These are phyloP conservation scores for Yamagishiella unicocca DNA, from an alignment of 139 green algal species.

Conservation along the genomic window DNA sequence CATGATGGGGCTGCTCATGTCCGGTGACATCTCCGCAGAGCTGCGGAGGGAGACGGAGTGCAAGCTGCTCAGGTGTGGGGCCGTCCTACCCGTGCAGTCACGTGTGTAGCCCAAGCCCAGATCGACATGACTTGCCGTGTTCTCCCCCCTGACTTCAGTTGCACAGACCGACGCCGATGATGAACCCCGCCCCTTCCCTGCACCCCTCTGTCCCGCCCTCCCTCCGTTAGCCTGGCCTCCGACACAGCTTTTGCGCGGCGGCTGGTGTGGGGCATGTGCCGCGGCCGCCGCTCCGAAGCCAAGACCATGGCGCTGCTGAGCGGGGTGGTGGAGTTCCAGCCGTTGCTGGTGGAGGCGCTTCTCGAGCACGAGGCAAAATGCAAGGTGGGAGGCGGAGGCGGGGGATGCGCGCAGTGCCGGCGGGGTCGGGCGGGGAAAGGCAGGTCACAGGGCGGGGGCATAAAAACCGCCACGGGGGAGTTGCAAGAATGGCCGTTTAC, in stretches of 20 bases:
- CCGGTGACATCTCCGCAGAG: not conserved
- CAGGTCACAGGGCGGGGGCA: too few relatives aligned
- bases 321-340: conserved; percentile 33
- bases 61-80: conserved; percentile 32
- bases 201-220: not conserved
- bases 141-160: too few relatives aligned
- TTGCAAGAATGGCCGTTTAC: too few relatives aligned
- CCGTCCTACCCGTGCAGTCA: too few relatives aligned
- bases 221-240: conserved; percentile 23
- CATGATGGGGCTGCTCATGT: conserved; percentile 6
- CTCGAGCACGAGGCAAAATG: not conserved
- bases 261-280: conserved; percentile 35
- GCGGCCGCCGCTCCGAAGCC: conserved; percentile 18
- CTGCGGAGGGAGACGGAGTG: conserved; percentile 27
- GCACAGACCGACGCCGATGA: too few relatives aligned
- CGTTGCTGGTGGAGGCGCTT: conserved; percentile 13
- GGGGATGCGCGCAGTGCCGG: not conserved
- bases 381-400: not conserved
- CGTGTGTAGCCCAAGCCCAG: too few relatives aligned
- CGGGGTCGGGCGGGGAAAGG: not conserved
- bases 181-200: too few relatives aligned
- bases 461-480: too few relatives aligned
- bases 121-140: too few relatives aligned
- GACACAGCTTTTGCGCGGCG: conserved; percentile 9
- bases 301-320: not conserved